A percentile compares a stretch with the other conserved stretches of the same genome.
phyloP scores from a whole-genome alignment of 1,284 basidiomycete species.

The Ceratobasidium sp. region DNA sequence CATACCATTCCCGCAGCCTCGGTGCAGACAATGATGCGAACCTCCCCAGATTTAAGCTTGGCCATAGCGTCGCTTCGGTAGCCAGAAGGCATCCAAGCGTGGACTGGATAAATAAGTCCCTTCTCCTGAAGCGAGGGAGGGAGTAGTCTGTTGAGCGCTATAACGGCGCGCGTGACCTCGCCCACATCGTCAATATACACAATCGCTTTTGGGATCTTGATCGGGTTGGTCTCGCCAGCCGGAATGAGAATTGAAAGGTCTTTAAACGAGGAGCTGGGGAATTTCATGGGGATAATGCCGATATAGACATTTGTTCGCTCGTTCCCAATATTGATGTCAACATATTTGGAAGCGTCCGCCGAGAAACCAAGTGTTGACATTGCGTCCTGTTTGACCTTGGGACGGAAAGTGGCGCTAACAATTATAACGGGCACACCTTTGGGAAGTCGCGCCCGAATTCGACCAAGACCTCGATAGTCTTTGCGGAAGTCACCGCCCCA shows the following conservation, averaged over 20 bases:
- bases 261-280: not conserved
- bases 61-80: conserved; percentile 13
- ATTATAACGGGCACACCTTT: conserved; percentile 2
- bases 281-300: not conserved
- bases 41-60: not conserved
- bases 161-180: conserved; percentile 2
- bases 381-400: conserved; percentile 3
- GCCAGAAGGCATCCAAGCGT: conserved; percentile 3
- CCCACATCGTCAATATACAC: conserved; percentile 14
- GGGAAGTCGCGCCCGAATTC: conserved; percentile 4
- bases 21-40: not conserved
- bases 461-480: conserved; percentile 12
- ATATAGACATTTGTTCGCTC: conserved; percentile 15
- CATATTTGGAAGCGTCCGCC: not conserved
- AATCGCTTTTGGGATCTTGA: not conserved
- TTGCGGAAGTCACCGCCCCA: conserved; percentile 18
- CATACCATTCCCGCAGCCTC: conserved; percentile 13
- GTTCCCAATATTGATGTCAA: conserved; percentile 10
- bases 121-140: not conserved
- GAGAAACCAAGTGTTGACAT: conserved; percentile 21
- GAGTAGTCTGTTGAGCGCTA: not conserved
- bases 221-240: not conserved
- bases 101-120: not conserved
- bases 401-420: conserved; percentile 6
- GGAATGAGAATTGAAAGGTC: not conserved